Conservation (phyloP, 1,139 yeast genomes). For the Pichia sp. region DNA sequence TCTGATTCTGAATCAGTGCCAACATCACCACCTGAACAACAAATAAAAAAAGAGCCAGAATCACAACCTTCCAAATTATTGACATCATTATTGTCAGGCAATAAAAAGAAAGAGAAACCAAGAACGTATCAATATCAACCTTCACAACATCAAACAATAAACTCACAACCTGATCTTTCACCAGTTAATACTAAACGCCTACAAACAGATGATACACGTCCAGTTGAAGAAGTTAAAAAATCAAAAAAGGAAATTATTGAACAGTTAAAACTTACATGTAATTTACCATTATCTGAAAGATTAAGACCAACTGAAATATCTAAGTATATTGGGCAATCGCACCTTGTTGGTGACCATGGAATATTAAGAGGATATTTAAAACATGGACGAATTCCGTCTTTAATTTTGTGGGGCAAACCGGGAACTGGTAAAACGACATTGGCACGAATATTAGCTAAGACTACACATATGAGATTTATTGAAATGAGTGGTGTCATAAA, state of each 20-base stretch:
- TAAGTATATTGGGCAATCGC: conserved; percentile 84
- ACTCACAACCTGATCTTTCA: not conserved
- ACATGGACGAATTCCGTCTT: conserved; percentile 64
- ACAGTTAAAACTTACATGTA: conserved; percentile 35
- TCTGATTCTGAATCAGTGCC: not conserved
- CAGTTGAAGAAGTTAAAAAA: conserved; percentile 11
- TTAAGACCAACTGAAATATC: conserved; percentile 68
- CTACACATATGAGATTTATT: conserved; percentile 55
- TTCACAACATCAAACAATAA: not conserved
- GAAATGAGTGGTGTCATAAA: conserved; percentile 86
- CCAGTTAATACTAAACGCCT: conserved; percentile 1
- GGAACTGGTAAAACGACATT: conserved; percentile 92
- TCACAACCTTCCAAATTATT: conserved; percentile 9
- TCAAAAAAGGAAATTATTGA: conserved; percentile 11
- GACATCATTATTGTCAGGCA: conserved; percentile 19
- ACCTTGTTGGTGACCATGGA: conserved; percentile 70
- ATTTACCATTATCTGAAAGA: conserved; percentile 79
- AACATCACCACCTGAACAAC: not conserved
- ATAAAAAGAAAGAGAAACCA: conserved; percentile 16
- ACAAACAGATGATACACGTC: not conserved
- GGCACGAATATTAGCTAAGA: conserved; percentile 52
- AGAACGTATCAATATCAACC: conserved; percentile 21
- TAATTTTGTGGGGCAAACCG: conserved; percentile 93
- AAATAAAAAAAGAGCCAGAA: not conserved
- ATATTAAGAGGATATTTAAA: conserved; percentile 62